Base-by-base conservation (phyloP, 169 alveolate species). In the Eimeria praecox region DNA sequence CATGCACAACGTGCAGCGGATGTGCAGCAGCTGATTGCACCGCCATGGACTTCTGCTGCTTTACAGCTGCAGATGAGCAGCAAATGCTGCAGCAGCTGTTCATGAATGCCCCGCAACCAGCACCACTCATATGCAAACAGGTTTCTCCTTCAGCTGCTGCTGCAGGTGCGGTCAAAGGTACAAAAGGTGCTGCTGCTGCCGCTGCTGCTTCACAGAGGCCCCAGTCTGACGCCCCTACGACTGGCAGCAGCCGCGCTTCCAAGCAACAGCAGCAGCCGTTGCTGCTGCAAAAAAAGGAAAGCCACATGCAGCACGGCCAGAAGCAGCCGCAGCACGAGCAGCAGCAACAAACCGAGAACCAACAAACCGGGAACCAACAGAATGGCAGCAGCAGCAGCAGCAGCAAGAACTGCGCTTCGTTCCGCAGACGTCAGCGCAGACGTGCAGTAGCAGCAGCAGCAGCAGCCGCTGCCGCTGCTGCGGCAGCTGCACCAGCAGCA, bases 351-450 rank as follows among this genome's bases (percentile, higher is more conserved):
- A 42, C 18, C 18, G 62, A 85, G 56, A 54, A n/a, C 59, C 54
- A 85, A 27, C 92, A 85, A 6, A 38, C 42, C 3, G 54, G 14
- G 59, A 42, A 85, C 33, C 62, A 33, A 69, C 92, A 52, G 54
- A 52, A 85, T 52, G 56, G 73, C 64, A 42, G 66, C 49, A 78
- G 89, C 89, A 49, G 69, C 69, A 80, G 38, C 77, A 35, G 92
- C 75, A 80, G 40, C 77, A 80, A 54, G 49, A 9, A 78, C 62
- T 78, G 91, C 30, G 91, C 91, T 42, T 49, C 91, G 27, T 54
- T 52, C 49, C 91, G 91, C 91, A 83, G 91, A 49, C 91, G 91
- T 42, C 91, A 83, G 75, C 91, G 91, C 91, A 83, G 59, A 54
- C 91, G 91, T 24, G 91, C 91, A 24, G 49, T 46, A 83, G 75